A percentile compares a stretch with the other conserved stretches of the same genome.
Conservation (phyloP, 768 basidiomycete species). For the Suillus clintonianus region DNA sequence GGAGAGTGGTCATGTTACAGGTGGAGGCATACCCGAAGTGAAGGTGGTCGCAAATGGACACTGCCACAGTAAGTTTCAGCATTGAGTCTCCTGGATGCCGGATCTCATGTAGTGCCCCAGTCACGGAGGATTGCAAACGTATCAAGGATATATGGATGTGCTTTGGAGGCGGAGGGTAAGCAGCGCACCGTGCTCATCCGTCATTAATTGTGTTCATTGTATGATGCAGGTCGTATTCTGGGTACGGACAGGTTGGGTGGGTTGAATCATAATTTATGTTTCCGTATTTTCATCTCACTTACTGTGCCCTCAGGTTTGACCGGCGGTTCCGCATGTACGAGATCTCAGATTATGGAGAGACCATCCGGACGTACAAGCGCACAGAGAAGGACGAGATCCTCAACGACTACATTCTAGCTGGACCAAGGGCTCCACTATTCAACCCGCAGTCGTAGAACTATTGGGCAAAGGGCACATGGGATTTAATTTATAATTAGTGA, state of each 20-base stretch:
- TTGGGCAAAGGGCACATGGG: background rate
- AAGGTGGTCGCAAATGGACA: conserved; percentile 93
- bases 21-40: conserved; percentile 60
- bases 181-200: conserved; percentile 7
- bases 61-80: conserved; percentile 63
- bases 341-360: conserved; percentile 89
- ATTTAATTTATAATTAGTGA: conserved; percentile 1
- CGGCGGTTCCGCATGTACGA: conserved; percentile 89
- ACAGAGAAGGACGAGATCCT: conserved; percentile 70
- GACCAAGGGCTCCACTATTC: conserved; percentile 44
- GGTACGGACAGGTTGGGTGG: conserved; percentile 77
- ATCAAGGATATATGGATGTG: conserved; percentile 89
- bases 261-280: conserved; percentile 15
- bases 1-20: conserved; percentile 66
- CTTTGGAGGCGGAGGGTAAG: conserved; percentile 84
- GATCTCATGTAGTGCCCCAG: conserved; percentile 37
- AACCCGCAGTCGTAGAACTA: conserved; percentile 10
- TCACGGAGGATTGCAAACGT: conserved; percentile 87
- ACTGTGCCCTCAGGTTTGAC: conserved; percentile 63
- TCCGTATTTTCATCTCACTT: conserved; percentile 1
- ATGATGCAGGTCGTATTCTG: conserved; percentile 68
- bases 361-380: conserved; percentile 84
- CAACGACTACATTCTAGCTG: conserved; percentile 64
- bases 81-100: background rate
- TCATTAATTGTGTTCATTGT: background rate